A percentile compares a stretch with the other conserved stretches of the same genome.
Conservation (phyloP, 306 rosid genomes). For the Mucuna pruriens region DNA sequence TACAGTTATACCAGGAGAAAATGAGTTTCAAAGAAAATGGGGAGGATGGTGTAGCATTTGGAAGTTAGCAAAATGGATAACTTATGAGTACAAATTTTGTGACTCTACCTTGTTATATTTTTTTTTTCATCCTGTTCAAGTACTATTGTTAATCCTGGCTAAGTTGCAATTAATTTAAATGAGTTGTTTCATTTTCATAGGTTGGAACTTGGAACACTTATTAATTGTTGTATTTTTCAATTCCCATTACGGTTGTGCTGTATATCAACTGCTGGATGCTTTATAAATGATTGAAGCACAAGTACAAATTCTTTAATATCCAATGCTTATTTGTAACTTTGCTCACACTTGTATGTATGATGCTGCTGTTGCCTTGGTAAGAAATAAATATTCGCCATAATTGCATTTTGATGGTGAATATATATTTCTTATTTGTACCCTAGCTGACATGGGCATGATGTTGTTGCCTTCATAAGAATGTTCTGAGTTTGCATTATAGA, state of each 20-base stretch:
- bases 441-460: neutral
- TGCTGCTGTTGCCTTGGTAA: neutral
- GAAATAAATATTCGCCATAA: neutral
- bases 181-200: neutral
- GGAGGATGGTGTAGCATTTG: neutral
- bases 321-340: neutral
- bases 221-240: neutral
- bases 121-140: neutral
- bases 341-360: neutral
- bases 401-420: neutral
- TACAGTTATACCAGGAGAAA: constrained; percentile 35
- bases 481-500: neutral
- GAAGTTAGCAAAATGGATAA: neutral
- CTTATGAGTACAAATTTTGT: neutral
- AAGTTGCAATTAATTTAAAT: neutral
- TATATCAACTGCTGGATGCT: neutral
- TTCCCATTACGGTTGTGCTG: neutral
- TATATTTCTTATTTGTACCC: neutral
- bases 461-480: neutral
- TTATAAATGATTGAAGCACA: neutral
- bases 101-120: neutral
- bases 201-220: neutral
- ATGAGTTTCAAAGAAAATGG: neutral
- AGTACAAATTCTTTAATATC: neutral
- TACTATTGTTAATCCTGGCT: neutral